Base-by-base conservation (phyloP, 495 filamentous ascomycete genomes). In the Bathelium albidoporum region DNA sequence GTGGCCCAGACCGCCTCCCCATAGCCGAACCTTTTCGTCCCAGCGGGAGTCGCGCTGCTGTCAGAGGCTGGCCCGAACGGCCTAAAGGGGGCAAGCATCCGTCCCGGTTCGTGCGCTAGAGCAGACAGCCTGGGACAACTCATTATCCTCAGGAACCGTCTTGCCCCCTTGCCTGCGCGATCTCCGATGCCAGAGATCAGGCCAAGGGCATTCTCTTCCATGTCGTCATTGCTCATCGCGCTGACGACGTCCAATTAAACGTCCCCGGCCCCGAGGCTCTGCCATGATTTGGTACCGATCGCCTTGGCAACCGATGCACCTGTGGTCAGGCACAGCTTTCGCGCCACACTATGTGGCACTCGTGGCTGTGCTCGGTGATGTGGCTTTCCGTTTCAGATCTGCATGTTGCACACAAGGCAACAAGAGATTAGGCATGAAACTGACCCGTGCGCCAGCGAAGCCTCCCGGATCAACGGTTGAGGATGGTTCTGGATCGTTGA, bases 81-180 rank as follows among this genome's bases (percentile, higher is more conserved):
- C 12, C 5, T 24, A 16, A 9, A 55, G 10, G 5, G 16, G 49
- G 49, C 26, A 55, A 26, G 22, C 20, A 26, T 29, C 49, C 20
- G 24, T 16, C 49, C 7, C 24, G 49, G 29, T 49, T 49, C 44
- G 44, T 2, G 5, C 44, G 9, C 18, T 20, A 28, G 9, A 20
- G 12, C 20, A n/a, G 14, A 5, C n/a, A 5, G 5, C 5, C 44
- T n/a, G 49, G 24, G 49, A 55, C 49, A 55, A 55, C 11, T 55
- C 49, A 55, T 55, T 20, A 11, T 29, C 29, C 49, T 55, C 24
- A 55, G 49, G 49, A 55, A 55, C 49, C 49, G 49, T 55, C 49
- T 41, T 12, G 24, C 20, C 11, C 49, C 16, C 20, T 9, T 20
- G 5, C 49, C n/a, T 26, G 24, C 49, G 20, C 24, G 49, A 55